These are phyloP conservation scores for Lasiodiplodia citricola DNA, from an alignment of 2,329 filamentous ascomycete genomes.

Conservation along the genomic window DNA sequence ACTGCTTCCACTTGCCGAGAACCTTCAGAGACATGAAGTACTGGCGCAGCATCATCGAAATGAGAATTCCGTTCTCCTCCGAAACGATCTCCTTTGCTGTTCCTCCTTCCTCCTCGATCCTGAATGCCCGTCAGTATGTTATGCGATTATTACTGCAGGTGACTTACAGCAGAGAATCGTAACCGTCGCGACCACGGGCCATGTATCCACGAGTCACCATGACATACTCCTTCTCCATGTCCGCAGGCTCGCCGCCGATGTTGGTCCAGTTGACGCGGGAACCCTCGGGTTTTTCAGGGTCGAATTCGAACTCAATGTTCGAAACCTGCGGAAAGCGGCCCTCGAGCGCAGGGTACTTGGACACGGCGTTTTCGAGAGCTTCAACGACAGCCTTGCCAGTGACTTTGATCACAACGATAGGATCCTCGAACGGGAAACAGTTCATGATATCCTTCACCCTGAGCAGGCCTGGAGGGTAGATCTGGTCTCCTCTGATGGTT, in stretches of 20 bases:
- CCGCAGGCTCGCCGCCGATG: slow-evolving; percentile 66
- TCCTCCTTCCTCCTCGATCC: slow-evolving; percentile 75
- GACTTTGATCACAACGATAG: slow-evolving; percentile 77
- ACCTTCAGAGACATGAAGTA: slow-evolving; percentile 89
- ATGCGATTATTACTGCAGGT: slow-evolving; percentile 15
- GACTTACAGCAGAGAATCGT: slow-evolving; percentile 22
- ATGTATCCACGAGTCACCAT: slow-evolving; percentile 87
- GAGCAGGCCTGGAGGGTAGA: slow-evolving; percentile 81
- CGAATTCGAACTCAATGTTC: slow-evolving; percentile 77
- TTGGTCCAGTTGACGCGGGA: slow-evolving; percentile 67
- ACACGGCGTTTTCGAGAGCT: slow-evolving; percentile 85
- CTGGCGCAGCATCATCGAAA: slow-evolving; percentile 84
- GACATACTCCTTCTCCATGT: slow-evolving; percentile 68
- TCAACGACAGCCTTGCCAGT: slow-evolving; percentile 74
- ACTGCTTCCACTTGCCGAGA: slow-evolving; percentile 77
- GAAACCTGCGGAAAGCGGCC: slow-evolving; percentile 86
- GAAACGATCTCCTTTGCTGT: slow-evolving; percentile 77
- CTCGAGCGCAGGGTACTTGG: slow-evolving; percentile 80
- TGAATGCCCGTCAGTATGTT: slow-evolving; percentile 43
- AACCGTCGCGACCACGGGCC: slow-evolving; percentile 71
- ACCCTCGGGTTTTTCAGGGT: slow-evolving; percentile 65
- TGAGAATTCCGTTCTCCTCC: slow-evolving; percentile 85
- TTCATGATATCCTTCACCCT: slow-evolving; percentile 82
- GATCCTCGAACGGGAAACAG: slow-evolving; percentile 92
- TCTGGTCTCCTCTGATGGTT: slow-evolving; percentile 85